These are phyloP conservation scores for Curvularia spicifera DNA, from an alignment of 2,329 filamentous ascomycete species.

Conservation along the genomic window DNA sequence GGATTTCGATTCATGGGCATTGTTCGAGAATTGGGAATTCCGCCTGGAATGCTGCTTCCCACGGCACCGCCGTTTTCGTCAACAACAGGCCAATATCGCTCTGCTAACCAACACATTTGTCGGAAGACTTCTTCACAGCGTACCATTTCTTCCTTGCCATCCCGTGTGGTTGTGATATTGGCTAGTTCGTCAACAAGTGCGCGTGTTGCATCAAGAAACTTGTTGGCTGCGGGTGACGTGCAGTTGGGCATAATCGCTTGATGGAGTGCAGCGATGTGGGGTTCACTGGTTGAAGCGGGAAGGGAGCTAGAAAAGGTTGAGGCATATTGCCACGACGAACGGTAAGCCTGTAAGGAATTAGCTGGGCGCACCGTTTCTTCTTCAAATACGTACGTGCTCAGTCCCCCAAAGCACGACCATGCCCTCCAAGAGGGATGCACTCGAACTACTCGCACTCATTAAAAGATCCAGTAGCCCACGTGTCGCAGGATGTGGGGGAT, in stretches of 20 bases:
- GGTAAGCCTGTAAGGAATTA: slow-evolving; percentile 50
- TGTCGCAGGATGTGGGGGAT: slow-evolving; percentile 57
- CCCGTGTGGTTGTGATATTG: slow-evolving; percentile 55
- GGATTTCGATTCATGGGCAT: slow-evolving; percentile 15
- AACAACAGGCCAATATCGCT: slow-evolving; percentile 58
- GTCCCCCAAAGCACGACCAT: slow-evolving; percentile 79
- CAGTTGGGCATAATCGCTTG: slow-evolving; percentile 60
- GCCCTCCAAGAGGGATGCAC: slow-evolving; percentile 66
- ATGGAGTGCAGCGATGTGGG: slow-evolving; percentile 57
- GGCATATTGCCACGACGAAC: slow-evolving; percentile 57
- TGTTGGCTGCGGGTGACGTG: slow-evolving; percentile 57
- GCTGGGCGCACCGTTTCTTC: not conserved
- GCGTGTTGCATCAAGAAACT: slow-evolving; percentile 58
- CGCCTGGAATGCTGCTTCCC: slow-evolving; percentile 29
- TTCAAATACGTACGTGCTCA: slow-evolving; percentile 59
- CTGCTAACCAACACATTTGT: slow-evolving; percentile 57
- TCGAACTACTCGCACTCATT: slow-evolving; percentile 61
- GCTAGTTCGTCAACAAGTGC: slow-evolving; percentile 58
- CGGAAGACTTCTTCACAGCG: slow-evolving; percentile 57
- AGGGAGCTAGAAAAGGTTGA: slow-evolving; percentile 52
- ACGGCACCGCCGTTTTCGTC: slow-evolving; percentile 54
- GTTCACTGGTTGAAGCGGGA: slow-evolving; percentile 48
- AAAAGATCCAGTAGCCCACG: slow-evolving; percentile 65
- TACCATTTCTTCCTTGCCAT: slow-evolving; percentile 56
- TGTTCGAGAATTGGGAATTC: slow-evolving; percentile 15